Base-by-base conservation (phyloP, 140 eudicot species). In the Senecio squalidus region DNA sequence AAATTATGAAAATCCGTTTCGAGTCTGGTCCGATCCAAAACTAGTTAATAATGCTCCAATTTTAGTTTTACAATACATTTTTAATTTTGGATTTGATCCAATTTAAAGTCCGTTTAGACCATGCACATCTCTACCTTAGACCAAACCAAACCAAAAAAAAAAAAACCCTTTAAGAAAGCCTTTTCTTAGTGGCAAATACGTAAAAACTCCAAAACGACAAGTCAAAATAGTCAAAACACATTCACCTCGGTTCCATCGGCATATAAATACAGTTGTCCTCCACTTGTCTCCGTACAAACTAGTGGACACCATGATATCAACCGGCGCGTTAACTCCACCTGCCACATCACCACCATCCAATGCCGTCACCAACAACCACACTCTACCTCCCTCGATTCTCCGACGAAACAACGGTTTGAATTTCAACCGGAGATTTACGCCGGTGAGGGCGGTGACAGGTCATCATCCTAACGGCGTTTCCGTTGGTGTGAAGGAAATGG, bases 271-370 rank as follows among this genome's bases (percentile, higher is more conserved):
- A 40, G 14, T 45, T 45, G n/a, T 27, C 21, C 28, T 28, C 17
- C 39, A 20, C 51, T 5, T 18, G n/a, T n/a, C n/a, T n/a, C 43
- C 55, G 29, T 58, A 48, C 33, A 24, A 11, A 23, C 11, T 40
- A 13, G 72, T 67, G 72, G 72, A 66, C 57, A 57, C 21, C 33
- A 34, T 56, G 58, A 5, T 45, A 23, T 47, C 58, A 38, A 52
- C 36, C 34, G 22, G 8, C 20, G 31, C 54, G 18, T 60, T 52
- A 6, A 41, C 67, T 49, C 25, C 61, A 43, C 58, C 64, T 21
- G 18, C 66, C 15, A 34, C 80, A 10, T 33, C 75, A 18, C 38
- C 77, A 22, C n/a, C n/a, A n/a, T 77, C 72, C 77, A 86, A 75
- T 72, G 85, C 71, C 54, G 73, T 61, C 25, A 3, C 53, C 14